Evolutionary conservation across 495 filamentous ascomycete genomes (phyloP), one percentile per base, ranked within the genome.

Genomic region (Penicillium alfredii): DNA sequence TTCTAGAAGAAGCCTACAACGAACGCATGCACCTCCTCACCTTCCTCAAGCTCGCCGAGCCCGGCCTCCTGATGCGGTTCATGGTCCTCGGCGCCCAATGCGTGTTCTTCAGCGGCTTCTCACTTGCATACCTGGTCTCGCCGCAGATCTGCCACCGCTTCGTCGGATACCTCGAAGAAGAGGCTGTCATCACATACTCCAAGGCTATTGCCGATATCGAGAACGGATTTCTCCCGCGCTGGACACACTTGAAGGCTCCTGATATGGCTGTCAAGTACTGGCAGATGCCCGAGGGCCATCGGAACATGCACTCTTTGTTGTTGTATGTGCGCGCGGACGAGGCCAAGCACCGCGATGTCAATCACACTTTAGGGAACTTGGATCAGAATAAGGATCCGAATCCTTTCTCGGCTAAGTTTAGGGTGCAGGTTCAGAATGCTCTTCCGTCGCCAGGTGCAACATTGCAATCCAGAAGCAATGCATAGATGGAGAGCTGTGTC

Each of bases 21-120:
- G 92, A 98, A 58, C 76, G 90, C 1, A 96, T 97, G 86, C 90
- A 97, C 46, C 78, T 98, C 1, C 68, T 97, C 25, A 95, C 86
- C 0, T 97, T 96, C 66, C 76, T 96, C 51, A 89, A 94, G 61
- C 80, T 97, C 68, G 84, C 82, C 35, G 80, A 94, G 49, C 90
- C 89, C 0, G 90, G 80, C 16, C 67, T 74, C 72, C 90, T 94
- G 72, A 94, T 95, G 88, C 79, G 81, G 22, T 41, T 84, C 16
- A 82, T 92, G 74, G 82, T 93, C 24, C 72, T 96, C 20, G 87
- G 77, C 6, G 86, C 88, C 1, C 80, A 84, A 47, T 80, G 80
- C 10, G 87, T 97, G 44, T 96, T 92, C 69, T 96, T 93, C 75
- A 98, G 97, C 61, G 77, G 78, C 42, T 77, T 98, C 56, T 94